Evolutionary conservation across 202 grass and related monocot genomes (phyloP), one percentile per base, ranked within the genome.

Genomic region (Zizania palustris): DNA sequence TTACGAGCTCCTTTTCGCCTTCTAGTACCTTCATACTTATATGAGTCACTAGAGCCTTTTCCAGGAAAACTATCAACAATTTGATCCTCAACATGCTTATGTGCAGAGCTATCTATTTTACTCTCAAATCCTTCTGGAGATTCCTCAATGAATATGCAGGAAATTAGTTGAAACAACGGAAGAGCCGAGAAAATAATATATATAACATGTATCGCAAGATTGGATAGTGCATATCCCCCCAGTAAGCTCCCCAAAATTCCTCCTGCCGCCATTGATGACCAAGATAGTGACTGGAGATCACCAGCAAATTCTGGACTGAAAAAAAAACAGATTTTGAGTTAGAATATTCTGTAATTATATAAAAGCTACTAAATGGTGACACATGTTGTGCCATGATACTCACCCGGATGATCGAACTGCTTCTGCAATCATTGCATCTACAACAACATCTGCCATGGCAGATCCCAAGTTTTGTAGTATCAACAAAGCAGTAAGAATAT

Each of bases 381-480:
- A 83, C n/a, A 83, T 14, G 60, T 57, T 12, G 57, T 46, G 35
- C 18, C 18, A 67, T 73, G 42, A 54, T 63, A 74, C 75, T 73
- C 75, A 93, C 91, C 67, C 87, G 15, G 83, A 82, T 49, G 79
- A 70, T 21, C 82, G 79, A 88, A 93, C 85, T 63, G 91, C 85
- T 81, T 93, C 91, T 10, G 91, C 87, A 78, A 93, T 79, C 91
- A 93, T 93, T 61, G 91, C 91, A 78, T 93, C 91, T 81, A 90
- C 66, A 81, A 93, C 85, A 75, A 93, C 91, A 83, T 93, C 91
- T 67, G 91, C 82, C 87, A 90, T 86, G 34, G 91, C 91, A 85
- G 75, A 90, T 80, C 91, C 91, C 62, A 93, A 75, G 69, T 90
- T 93, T 74, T 90, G 91, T 77, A 88, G 18, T 60, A 82, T 50